phyloP scores from a whole-genome alignment of 1,284 basidiomycete genomes.

The Puccinia coronata region DNA sequence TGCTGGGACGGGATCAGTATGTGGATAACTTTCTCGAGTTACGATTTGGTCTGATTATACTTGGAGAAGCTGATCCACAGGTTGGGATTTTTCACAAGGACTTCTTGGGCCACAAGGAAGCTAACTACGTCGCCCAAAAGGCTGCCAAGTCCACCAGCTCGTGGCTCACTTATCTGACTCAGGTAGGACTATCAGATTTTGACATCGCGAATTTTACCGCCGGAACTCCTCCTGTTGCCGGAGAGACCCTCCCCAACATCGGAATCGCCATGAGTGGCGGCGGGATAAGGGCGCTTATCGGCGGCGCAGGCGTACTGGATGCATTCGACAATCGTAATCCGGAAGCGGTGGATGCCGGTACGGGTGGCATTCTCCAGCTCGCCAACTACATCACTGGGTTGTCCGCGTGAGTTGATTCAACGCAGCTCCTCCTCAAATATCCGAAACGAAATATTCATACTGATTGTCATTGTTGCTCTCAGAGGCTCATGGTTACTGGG shows the following conservation, averaged over 20 bases:
- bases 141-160: constrained; percentile 2
- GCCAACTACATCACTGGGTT: constrained; percentile 39
- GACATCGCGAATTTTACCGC: constrained; percentile 17
- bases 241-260: constrained; percentile 29
- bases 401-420: constrained; percentile 45
- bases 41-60: too few relatives aligned
- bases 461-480: not conserved
- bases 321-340: constrained; percentile 38
- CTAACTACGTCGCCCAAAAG: constrained; percentile 38
- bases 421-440: too few relatives aligned
- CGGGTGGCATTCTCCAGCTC: constrained; percentile 30
- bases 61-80: too few relatives aligned
- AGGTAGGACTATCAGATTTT: constrained; percentile 3
- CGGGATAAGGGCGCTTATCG: constrained; percentile 36
- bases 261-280: constrained; percentile 39
- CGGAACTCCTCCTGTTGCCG: not conserved
- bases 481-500: constrained; percentile 46
- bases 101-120: constrained; percentile 16
- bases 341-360: constrained; percentile 14
- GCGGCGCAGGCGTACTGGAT: constrained; percentile 18
- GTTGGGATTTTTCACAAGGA: constrained; percentile 1
- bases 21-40: too few relatives aligned
- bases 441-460: too few relatives aligned
- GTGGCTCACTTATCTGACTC: constrained; percentile 27
- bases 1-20: not conserved